Conservation (phyloP, 495 filamentous ascomycete genomes). For the Friedmanniomyces endolithicus region DNA sequence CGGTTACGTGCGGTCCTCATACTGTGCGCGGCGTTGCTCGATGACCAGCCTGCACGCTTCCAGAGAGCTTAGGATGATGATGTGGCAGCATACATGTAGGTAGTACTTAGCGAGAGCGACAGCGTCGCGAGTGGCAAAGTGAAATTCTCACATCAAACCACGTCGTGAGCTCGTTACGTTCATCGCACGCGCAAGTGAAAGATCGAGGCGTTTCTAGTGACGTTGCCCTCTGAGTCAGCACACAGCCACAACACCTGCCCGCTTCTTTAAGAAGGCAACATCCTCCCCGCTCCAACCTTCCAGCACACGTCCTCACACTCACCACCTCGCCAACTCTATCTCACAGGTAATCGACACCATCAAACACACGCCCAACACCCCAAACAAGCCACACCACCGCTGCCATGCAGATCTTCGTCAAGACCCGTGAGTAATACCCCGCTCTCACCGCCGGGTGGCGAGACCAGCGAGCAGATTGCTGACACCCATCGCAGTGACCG, state of each 20-base stretch:
- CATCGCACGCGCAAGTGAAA: too few species aligned
- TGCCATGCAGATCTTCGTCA: constrained; percentile 95
- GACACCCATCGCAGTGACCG: constrained; percentile 40
- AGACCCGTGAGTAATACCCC: constrained; percentile 62
- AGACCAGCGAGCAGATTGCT: constrained; percentile 25
- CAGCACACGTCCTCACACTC: constrained; percentile 9
- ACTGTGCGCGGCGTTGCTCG: too few species aligned
- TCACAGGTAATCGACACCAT: constrained; percentile 7
- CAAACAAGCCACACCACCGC: constrained; percentile 9
- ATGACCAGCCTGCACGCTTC: too few species aligned
- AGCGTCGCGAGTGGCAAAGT: too few species aligned
- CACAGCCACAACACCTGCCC: neutral
- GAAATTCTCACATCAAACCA: too few species aligned
- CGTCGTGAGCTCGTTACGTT: too few species aligned
- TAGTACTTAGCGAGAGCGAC: too few species aligned
- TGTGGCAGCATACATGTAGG: too few species aligned
- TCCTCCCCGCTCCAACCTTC: constrained; percentile 11
- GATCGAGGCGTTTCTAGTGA: too few species aligned
- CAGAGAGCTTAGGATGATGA: too few species aligned
- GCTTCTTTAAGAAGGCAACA: constrained; percentile 7
- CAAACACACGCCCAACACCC: constrained; percentile 4
- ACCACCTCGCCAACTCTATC: constrained; percentile 2
- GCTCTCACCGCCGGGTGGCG: constrained; percentile 19
- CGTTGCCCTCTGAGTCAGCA: neutral
- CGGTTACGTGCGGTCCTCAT: too few species aligned